Base-by-base conservation (phyloP, 352 stramenopile species). In the Plasmopara muralis region DNA sequence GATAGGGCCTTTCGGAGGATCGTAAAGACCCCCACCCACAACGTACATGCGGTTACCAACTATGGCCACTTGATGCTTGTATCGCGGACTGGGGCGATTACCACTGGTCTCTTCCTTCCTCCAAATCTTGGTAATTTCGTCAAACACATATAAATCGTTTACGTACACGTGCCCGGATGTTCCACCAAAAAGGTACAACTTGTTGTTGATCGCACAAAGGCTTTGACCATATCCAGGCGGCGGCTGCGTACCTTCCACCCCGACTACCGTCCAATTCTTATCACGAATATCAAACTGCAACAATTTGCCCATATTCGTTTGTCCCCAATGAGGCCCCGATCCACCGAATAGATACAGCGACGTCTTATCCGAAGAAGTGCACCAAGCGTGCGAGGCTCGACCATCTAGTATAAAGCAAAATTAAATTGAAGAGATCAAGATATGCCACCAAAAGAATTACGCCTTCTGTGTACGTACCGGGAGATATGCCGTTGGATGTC, bases 251-350 rank as follows among this genome's bases (percentile, higher is more conserved):
- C 81, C 81, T 42, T 84, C 59, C 0, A 77, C 69, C 34, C 88
- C 72, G 13, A 92, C 77, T 9, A 92, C 85, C 9, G 72, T 87
- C 81, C 81, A 92, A 47, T 82, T 87, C 63, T 87, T 86, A 29
- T 85, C 70, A 15, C 60, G 66, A 57, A 92, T 85, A 43, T 64
- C 77, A 58, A 87, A 92, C 47, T 89, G 74, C 28, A 89, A 67
- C 48, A 92, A 56, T 54, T 92, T 92, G 47, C 81, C 78, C 81
- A 92, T 92, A 62, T 92, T 92, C 7, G 78, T 92, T 53, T 92
- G 81, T 9, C 81, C 81, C 81, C 81, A 92, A 56, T 89, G 81
- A 28, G 81, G 81, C 0, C 81, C 78, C 2, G 78, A 89, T 29
- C 81, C 81, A 38, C 81, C 81, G 38, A 88, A 92, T 2, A 89